These are phyloP conservation scores for Phytopythium oedochilum DNA, from an alignment of 352 stramenopile genomes.

Conservation along the genomic window DNA sequence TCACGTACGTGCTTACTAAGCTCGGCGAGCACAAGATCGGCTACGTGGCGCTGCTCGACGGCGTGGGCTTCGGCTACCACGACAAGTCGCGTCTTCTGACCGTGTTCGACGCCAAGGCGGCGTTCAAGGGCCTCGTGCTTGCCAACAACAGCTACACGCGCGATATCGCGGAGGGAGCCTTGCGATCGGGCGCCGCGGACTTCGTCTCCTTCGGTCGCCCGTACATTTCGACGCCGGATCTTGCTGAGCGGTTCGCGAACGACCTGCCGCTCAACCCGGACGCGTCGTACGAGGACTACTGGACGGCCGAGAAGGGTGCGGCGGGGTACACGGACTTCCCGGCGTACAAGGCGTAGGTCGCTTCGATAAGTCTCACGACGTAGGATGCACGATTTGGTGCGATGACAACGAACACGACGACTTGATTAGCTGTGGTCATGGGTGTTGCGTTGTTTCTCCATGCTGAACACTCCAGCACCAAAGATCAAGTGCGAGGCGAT, in stretches of 20 bases:
- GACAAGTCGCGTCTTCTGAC: constrained; percentile 24
- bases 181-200: constrained; percentile 16
- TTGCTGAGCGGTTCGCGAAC: constrained; percentile 19
- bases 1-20: constrained; percentile 14
- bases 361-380: too few species aligned
- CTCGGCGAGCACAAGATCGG: constrained; percentile 17
- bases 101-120: constrained; percentile 23
- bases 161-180: constrained; percentile 22
- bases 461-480: too few species aligned
- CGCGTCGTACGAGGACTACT: constrained; percentile 14
- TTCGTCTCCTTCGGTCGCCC: constrained; percentile 19
- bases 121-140: constrained; percentile 28
- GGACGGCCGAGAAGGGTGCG: constrained; percentile 7
- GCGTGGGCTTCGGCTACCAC: constrained; percentile 27
- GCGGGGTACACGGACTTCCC: constrained; percentile 4
- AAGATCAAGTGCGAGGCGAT: too few species aligned
- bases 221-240: constrained; percentile 28
- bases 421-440: too few species aligned
- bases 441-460: too few species aligned
- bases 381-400: too few species aligned
- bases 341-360: background rate
- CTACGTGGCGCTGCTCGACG: constrained; percentile 35
- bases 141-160: constrained; percentile 31
- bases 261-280: constrained; percentile 21
- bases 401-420: too few species aligned